A percentile compares a stretch with the other conserved stretches of the same genome.
These are phyloP conservation scores for Murraya paniculata DNA, from an alignment of 345 rosid genomes.

Conservation along the genomic window DNA sequence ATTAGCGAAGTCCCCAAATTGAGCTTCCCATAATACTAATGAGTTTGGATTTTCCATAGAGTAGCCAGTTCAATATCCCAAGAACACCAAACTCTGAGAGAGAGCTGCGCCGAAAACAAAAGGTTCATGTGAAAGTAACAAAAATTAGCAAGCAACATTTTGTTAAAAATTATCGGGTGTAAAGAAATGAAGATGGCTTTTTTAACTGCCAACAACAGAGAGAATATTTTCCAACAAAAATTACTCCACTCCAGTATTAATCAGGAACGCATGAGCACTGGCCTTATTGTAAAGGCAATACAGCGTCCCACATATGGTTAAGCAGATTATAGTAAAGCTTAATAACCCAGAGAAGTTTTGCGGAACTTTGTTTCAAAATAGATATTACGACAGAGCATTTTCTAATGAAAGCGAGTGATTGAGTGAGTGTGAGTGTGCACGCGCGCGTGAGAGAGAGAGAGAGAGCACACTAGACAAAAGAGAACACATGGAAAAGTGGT, in stretches of 20 bases:
- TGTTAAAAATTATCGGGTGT: neutral
- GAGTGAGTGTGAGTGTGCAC: neutral
- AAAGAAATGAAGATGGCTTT: neutral
- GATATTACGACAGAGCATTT: neutral
- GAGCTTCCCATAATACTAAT: slow-evolving; percentile 80
- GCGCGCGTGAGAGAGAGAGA: neutral
- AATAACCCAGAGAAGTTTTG: neutral
- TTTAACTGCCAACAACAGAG: neutral
- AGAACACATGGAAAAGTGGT: neutral
- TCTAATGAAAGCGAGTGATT: neutral
- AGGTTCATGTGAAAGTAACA: neutral
- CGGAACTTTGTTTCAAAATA: neutral
- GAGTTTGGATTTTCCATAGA: slow-evolving; percentile 85
- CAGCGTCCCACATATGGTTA: neutral
- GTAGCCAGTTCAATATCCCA: slow-evolving; percentile 79
- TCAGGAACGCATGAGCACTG: neutral
- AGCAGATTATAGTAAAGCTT: neutral
- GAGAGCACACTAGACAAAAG: neutral
- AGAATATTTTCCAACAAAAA: neutral
- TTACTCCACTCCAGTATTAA: neutral
- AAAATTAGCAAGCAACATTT: neutral
- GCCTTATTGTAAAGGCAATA: too few species aligned
- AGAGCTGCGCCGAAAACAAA: slow-evolving; percentile 46
- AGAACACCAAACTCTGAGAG: slow-evolving; percentile 85
- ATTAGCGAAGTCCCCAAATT: slow-evolving; percentile 82